Evolutionary conservation across 768 basidiomycete genomes (phyloP).

Genomic region (Termitomyces sp.): DNA sequence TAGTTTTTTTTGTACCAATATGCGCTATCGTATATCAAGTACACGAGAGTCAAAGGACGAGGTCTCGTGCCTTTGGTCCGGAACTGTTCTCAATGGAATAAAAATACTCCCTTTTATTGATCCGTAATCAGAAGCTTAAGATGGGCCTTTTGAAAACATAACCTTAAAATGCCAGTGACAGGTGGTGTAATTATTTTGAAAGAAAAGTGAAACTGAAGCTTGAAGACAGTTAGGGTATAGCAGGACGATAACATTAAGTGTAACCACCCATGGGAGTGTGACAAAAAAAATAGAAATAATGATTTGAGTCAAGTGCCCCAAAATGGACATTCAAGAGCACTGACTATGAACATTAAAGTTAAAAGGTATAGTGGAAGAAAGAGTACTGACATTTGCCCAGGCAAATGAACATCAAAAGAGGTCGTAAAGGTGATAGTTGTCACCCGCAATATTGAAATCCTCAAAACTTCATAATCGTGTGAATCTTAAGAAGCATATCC

Average conservation of each 20-base stretch:
- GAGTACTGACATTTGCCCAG: slow-evolving; percentile 8
- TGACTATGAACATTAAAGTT: slow-evolving; percentile 5
- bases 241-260: not conserved
- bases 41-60: slow-evolving; percentile 13
- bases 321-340: slow-evolving; percentile 23
- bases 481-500: slow-evolving; percentile 26
- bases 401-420: slow-evolving; percentile 1
- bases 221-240: slow-evolving; percentile 7
- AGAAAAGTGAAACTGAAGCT: not conserved
- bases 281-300: not conserved
- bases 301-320: slow-evolving; percentile 4
- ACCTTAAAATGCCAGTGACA: not conserved
- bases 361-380: slow-evolving; percentile 13
- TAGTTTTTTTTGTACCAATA: slow-evolving; percentile 22
- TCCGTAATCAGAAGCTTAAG: not conserved
- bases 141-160: not conserved
- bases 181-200: not conserved
- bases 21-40: slow-evolving; percentile 19
- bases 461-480: slow-evolving; percentile 21
- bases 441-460: not conserved
- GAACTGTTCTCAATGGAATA: slow-evolving; percentile 1
- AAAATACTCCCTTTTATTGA: not conserved
- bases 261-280: not conserved
- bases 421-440: slow-evolving; percentile 6
- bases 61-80: not conserved